phyloP scores from a whole-genome alignment of 208 protist species.

The Herpetomonas muscarum region DNA sequence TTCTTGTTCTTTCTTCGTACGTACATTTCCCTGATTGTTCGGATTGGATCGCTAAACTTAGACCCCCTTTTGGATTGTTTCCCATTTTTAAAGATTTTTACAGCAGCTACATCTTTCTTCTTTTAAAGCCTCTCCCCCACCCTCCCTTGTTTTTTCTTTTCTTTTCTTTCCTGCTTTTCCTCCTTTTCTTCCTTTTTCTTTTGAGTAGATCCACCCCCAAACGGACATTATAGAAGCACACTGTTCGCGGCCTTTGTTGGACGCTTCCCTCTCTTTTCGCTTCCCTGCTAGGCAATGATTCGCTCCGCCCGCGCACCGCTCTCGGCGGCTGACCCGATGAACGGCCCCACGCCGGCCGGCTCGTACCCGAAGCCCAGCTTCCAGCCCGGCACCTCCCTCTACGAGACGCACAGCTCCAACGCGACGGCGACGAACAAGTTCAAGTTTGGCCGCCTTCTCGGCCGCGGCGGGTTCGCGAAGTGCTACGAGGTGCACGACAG shows the following conservation, averaged over 20 bases:
- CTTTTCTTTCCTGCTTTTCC: neutral
- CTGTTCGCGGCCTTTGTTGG: too few species aligned
- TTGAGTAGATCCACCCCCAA: neutral
- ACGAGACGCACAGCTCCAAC: slow-evolving; percentile 39
- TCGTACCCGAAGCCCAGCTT: slow-evolving; percentile 31
- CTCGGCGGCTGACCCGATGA: neutral
- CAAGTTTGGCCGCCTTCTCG: slow-evolving; percentile 57
- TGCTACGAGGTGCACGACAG: slow-evolving; percentile 93
- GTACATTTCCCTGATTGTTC: too few species aligned
- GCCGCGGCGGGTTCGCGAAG: slow-evolving; percentile 96
- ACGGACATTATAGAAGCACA: too few species aligned
- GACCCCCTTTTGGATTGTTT: too few species aligned
- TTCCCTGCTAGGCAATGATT: neutral
- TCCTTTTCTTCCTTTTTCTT: slow-evolving; percentile 4
- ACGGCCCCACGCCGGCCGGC: neutral
- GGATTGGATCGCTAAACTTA: too few species aligned
- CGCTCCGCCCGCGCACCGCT: neutral
- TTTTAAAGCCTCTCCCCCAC: too few species aligned
- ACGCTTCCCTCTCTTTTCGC: too few species aligned
- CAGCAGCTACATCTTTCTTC: neutral
- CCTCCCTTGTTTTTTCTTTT: slow-evolving; percentile 11
- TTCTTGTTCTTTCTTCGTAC: slow-evolving; percentile 10
- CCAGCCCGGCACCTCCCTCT: slow-evolving; percentile 38
- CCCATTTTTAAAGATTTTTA: slow-evolving; percentile 2
- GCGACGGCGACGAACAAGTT: slow-evolving; percentile 47